Conservation (phyloP, 208 protist species). For the Trypanosoma scelopori region DNA sequence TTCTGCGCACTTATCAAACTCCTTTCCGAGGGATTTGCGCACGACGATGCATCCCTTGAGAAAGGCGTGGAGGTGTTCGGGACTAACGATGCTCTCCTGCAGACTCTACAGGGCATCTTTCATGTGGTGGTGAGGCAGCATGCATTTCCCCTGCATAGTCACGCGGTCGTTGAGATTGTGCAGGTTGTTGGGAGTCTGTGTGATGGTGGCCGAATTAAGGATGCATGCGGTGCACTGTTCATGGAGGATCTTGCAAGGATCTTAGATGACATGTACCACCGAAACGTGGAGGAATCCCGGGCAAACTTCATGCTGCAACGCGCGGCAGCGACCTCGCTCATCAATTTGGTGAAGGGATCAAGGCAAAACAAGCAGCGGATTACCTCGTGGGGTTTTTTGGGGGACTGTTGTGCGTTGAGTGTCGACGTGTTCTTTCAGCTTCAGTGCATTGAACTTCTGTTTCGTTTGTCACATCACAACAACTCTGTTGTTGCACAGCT, state of each 20-base stretch:
- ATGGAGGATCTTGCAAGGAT: conserved; percentile 63
- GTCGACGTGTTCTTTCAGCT: conserved; percentile 92
- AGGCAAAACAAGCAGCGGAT: conserved; percentile 83
- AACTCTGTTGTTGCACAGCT: conserved; percentile 54
- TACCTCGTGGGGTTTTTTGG: conserved; percentile 75
- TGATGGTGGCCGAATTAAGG: conserved; percentile 80
- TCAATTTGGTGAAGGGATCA: conserved; percentile 90
- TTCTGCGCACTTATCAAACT: conserved; percentile 82
- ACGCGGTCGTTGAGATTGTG: conserved; percentile 72
- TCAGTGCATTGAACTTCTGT: conserved; percentile 90
- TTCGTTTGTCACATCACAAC: conserved; percentile 78
- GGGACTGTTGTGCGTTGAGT: conserved; percentile 55
- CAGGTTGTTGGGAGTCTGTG: conserved; percentile 81
- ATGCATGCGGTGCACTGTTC: conserved; percentile 71
- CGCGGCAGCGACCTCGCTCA: conserved; percentile 75
- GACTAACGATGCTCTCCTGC: conserved; percentile 54
- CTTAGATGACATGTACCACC: conserved; percentile 57
- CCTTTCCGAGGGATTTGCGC: conserved; percentile 78
- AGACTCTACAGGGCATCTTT: conserved; percentile 74
- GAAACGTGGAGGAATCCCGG: conserved; percentile 42
- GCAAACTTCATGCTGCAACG: conserved; percentile 70
- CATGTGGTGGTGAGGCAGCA: conserved; percentile 53
- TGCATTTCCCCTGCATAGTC: conserved; percentile 62
- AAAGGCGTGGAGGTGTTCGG: conserved; percentile 72
- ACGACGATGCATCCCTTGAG: conserved; percentile 67